Evolutionary conservation across 148 eudicot species (phyloP).

Genomic region (Rhododendron mucronatum): DNA sequence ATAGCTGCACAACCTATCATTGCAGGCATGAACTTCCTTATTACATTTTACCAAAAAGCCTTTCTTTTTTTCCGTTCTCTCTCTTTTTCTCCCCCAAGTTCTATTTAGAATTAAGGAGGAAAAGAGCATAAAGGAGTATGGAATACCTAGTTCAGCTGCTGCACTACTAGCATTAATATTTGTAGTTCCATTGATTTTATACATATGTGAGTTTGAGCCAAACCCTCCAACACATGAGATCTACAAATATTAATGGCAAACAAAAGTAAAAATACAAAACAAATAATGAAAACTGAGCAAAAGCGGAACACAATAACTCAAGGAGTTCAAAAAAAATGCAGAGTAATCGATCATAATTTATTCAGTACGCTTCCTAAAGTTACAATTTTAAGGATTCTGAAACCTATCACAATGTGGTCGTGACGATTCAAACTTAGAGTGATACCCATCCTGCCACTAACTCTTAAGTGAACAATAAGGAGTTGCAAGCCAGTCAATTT

Average conservation of each 20-base stretch:
- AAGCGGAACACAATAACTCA: neutral
- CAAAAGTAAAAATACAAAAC: neutral
- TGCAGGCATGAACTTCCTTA: neutral
- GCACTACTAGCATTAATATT: conserved; percentile 91
- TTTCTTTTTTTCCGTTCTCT: neutral
- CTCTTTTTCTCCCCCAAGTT: neutral
- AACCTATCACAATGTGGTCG: neutral
- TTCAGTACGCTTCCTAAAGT: neutral
- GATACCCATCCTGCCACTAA: neutral
- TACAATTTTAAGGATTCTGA: neutral
- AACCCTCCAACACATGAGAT: conserved; percentile 96
- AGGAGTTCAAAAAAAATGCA: neutral
- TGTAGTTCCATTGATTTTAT: conserved; percentile 93
- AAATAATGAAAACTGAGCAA: neutral
- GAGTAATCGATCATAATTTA: neutral
- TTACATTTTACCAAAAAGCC: neutral
- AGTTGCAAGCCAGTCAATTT: neutral
- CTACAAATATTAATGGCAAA: conserved; percentile 32
- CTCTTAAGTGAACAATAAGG: neutral
- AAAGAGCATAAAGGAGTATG: neutral
- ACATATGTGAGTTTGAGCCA: conserved; percentile 90
- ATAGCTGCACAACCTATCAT: neutral
- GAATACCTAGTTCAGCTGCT: conserved; percentile 82
- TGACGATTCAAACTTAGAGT: neutral
- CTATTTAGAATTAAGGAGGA: neutral